Percentiles rank a stretch among this genome's conserved stretches.
These are phyloP conservation scores for Emmonsiellopsis sp. DNA, from an alignment of 2,329 filamentous ascomycete genomes.

Conservation along the genomic window DNA sequence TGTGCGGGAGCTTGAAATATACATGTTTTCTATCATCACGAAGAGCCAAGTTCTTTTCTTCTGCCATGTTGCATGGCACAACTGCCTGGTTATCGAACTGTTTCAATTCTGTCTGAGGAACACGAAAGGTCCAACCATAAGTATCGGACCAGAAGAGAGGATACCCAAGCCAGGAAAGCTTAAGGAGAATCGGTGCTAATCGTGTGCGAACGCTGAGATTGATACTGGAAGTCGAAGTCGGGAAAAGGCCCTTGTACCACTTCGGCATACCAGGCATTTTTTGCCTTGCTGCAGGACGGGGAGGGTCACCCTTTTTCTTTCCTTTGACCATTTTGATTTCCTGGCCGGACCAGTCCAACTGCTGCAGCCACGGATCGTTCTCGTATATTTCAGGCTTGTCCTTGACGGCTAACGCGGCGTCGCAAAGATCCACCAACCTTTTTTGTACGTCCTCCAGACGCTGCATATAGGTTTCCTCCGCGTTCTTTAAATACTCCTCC, in stretches of 20 bases:
- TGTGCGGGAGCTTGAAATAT: conserved; percentile 94
- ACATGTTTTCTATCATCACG: conserved; percentile 55
- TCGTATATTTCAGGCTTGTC: conserved; percentile 58
- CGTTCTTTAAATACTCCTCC: conserved; percentile 73
- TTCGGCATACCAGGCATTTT: conserved; percentile 91
- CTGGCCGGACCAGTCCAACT: conserved; percentile 93
- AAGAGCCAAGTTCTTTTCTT: conserved; percentile 60
- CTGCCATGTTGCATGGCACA: conserved; percentile 63
- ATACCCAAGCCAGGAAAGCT: conserved; percentile 78
- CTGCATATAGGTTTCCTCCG: conserved; percentile 74
- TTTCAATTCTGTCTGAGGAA: conserved; percentile 51
- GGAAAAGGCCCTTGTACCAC: conserved; percentile 91
- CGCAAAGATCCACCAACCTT: conserved; percentile 61
- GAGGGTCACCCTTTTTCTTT: conserved; percentile 76
- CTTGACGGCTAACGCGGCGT: conserved; percentile 69
- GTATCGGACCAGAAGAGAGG: conserved; percentile 90
- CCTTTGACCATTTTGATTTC: conserved; percentile 85
- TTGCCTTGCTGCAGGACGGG: conserved; percentile 68
- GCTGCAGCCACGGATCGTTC: conserved; percentile 80
- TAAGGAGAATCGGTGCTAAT: conserved; percentile 75
- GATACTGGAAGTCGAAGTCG: conserved; percentile 56
- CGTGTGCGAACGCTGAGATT: conserved; percentile 77
- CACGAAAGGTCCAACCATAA: conserved; percentile 86
- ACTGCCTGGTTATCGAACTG: conserved; percentile 66
- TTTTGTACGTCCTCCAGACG: conserved; percentile 70